phyloP scores from a whole-genome alignment of 225 moss, liverwort and hornwort species.

The Sphagnum contortum region DNA sequence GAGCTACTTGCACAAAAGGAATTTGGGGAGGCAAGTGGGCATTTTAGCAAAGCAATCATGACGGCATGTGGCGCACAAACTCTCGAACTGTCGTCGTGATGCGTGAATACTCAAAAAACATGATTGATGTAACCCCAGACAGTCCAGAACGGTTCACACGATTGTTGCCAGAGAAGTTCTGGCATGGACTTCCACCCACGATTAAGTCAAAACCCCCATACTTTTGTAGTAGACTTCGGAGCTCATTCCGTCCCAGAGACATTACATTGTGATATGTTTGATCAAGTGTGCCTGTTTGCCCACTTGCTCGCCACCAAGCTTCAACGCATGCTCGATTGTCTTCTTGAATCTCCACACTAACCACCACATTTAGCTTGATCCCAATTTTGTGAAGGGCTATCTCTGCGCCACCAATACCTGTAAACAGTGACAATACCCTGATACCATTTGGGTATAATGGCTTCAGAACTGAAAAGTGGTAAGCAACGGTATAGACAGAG shows the following conservation, averaged over 20 bases:
- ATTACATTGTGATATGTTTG: conserved; percentile 39
- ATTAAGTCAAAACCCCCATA: conserved; percentile 72
- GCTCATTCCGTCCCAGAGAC: conserved; percentile 23
- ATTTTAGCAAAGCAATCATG: too few relatives aligned
- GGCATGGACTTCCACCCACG: conserved; percentile 83
- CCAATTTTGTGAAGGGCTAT: conserved; percentile 75
- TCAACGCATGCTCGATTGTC: conserved; percentile 47
- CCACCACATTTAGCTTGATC: conserved; percentile 52
- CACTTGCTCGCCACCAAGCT: conserved; percentile 61
- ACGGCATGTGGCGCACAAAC: conserved; percentile 1
- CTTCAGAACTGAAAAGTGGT: conserved; percentile 70
- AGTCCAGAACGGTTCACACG: conserved; percentile 48
- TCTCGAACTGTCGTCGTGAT: conserved; percentile 51
- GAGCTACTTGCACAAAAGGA: too few relatives aligned
- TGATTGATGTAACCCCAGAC: conserved; percentile 46
- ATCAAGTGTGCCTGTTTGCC: conserved; percentile 50
- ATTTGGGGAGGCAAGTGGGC: too few relatives aligned
- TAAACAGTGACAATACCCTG: conserved; percentile 64
- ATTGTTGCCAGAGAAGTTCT: conserved; percentile 69
- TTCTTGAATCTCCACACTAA: conserved; percentile 74
- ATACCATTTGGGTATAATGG: conserved; percentile 53
- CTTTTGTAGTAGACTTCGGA: conserved; percentile 26
- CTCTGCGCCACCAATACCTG: conserved; percentile 91
- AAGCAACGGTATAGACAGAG: conserved; percentile 72
- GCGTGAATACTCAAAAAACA: conserved; percentile 76